phyloP scores from a whole-genome alignment of 1,139 yeast species.

The Protomyces inouyei region DNA sequence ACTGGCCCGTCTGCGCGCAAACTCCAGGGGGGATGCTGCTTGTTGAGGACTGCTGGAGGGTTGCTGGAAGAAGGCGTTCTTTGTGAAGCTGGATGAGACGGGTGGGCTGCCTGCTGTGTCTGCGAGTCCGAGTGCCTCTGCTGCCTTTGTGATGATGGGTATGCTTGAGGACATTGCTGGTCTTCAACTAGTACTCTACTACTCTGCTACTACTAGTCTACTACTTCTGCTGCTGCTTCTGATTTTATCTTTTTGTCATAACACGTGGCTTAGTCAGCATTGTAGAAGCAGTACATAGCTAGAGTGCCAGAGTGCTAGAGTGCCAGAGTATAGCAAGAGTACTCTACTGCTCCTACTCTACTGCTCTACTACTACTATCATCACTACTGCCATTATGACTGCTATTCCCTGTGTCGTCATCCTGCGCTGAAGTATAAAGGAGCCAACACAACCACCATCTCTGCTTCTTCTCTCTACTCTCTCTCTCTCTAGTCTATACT shows the following conservation, averaged over 20 bases:
- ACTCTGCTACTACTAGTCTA: neutral
- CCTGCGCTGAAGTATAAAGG: no score
- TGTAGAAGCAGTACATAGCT: no score
- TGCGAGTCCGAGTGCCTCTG: neutral
- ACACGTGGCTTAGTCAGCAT: constrained; percentile 1
- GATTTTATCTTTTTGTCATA: neutral
- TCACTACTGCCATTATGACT: no score
- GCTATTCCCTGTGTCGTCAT: no score
- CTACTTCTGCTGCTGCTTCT: neutral
- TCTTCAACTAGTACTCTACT: neutral
- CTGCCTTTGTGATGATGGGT: neutral
- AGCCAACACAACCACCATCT: no score
- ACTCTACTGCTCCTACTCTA: no score
- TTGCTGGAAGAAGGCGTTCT: neutral
- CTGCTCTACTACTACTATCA: no score
- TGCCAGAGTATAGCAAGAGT: no score
- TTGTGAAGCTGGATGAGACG: neutral
- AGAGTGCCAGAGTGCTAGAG: no score
- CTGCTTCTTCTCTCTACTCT: no score
- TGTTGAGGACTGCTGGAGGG: neutral
- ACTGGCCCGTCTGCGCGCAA: constrained; percentile 3
- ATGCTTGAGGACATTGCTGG: neutral
- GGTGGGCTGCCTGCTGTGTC: neutral
- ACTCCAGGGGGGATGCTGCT: neutral
- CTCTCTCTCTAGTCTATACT: no score